phyloP scores from a whole-genome alignment of 768 basidiomycete genomes.

The Leccinum longicurvipes region DNA sequence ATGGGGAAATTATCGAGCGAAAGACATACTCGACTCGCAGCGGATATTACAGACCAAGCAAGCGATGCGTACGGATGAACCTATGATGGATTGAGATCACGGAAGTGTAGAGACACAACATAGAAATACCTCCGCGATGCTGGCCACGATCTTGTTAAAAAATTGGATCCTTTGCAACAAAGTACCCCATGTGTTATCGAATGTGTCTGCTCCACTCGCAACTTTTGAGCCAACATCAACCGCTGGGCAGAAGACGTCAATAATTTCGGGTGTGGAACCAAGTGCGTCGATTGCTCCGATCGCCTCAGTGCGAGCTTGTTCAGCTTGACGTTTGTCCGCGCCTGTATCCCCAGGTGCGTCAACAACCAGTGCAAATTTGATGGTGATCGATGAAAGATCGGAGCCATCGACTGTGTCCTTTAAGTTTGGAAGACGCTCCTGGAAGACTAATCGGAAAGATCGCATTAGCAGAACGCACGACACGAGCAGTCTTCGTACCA shows the following conservation, averaged over 20 bases:
- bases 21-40: background rate
- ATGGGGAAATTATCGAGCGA: no score
- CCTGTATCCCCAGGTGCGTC: background rate
- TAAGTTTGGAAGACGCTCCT: background rate
- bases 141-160: background rate
- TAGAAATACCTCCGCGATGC: background rate
- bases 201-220: background rate
- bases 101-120: no score
- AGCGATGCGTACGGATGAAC: background rate
- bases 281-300: no score
- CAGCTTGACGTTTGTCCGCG: background rate
- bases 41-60: background rate
- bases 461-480: background rate
- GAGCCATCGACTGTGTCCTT: background rate
- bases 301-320: no score
- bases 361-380: background rate
- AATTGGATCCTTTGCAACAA: background rate
- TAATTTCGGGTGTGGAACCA: background rate
- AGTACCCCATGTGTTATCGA: background rate
- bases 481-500: background rate
- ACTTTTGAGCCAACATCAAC: background rate
- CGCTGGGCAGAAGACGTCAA: background rate
- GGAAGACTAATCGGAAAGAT: background rate
- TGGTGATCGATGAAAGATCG: background rate
- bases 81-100: no score